Evolutionary conservation across 352 stramenopile genomes (phyloP).

Genomic region (Globisporangium irregulare): DNA sequence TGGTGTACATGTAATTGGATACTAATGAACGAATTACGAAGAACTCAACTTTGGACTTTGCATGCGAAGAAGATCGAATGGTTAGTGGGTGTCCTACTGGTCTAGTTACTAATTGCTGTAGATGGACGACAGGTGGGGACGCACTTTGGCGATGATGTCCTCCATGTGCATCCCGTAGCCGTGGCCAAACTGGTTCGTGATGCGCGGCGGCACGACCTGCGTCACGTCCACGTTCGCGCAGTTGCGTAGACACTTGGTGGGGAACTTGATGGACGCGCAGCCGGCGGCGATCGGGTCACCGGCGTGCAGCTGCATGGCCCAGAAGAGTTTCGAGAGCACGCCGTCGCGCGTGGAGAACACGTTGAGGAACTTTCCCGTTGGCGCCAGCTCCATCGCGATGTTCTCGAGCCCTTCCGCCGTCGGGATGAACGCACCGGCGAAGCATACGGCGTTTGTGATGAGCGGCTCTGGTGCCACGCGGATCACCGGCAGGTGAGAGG

Average conservation of each 20-base stretch:
- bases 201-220: slow-evolving; percentile 47
- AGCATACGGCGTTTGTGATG: slow-evolving; percentile 59
- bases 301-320: slow-evolving; percentile 53
- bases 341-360: slow-evolving; percentile 74
- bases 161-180: slow-evolving; percentile 76
- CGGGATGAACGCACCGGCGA: slow-evolving; percentile 67
- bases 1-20: slow-evolving; percentile 1
- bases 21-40: background rate
- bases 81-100: too few relatives aligned
- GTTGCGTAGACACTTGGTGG: slow-evolving; percentile 8
- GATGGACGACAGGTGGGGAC: slow-evolving; percentile 34
- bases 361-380: slow-evolving; percentile 62
- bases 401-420: slow-evolving; percentile 30
- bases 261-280: slow-evolving; percentile 30
- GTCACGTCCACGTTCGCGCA: slow-evolving; percentile 70
- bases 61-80: too few relatives aligned
- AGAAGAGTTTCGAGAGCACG: slow-evolving; percentile 77
- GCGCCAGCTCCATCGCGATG: slow-evolving; percentile 35
- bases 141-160: slow-evolving; percentile 43
- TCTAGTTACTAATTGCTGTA: background rate
- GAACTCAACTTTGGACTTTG: background rate
- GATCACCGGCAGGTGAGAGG: background rate
- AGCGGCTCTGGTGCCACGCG: slow-evolving; percentile 17
- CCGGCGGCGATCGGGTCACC: slow-evolving; percentile 41
- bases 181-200: slow-evolving; percentile 78